Evolutionary conservation across 768 basidiomycete genomes (phyloP), one percentile per base, ranked within the genome.

Genomic region (Leucocoprinus birnbaumii): DNA sequence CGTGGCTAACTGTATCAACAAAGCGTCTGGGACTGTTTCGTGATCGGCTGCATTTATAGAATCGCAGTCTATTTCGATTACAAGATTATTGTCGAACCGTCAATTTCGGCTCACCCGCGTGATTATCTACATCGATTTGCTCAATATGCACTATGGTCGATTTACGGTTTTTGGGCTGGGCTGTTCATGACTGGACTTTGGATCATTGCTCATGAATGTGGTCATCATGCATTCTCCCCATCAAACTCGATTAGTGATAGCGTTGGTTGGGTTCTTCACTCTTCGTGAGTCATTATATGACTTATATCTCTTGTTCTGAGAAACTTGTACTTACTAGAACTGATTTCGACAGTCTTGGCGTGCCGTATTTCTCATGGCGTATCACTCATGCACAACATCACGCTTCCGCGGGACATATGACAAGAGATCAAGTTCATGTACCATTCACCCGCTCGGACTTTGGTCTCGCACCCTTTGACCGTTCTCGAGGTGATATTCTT

Each of bases 331-430:
- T n/a, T n/a, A n/a, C n/a, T n/a, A n/a, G 60, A 61, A 48, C 51
- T 5, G 11, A 31, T 61, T 43, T 49, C 46, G 51, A 35, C 58
- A 91, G 91, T 51, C 83, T 98, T 55, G 88, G 95, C 45, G 95
- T 98, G 11, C 96, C 96, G 4, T 99, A 93, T 73, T 94, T 97
- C 67, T 91, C 93, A 3, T 98, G 95, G 96, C 82, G 93, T 59
- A 92, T 97, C 66, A 87, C 86, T 3, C 96, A 98, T 68, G 92
- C 82, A 21, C 91, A 94, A 70, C 96, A 99, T 71, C 96, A 99
- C 69, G 96, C 96, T 14, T 87, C 89, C 0, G 97, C 94, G 3
- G 90, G 80, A 11, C 95, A 98, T 71, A 83, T 97, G 83, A 90
- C 89, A 26, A 86, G 94, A 61, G 96, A 98, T 62, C 94, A 98